Conservation (phyloP, 2,329 filamentous ascomycete genomes). For the Albifimbria verrucaria region DNA sequence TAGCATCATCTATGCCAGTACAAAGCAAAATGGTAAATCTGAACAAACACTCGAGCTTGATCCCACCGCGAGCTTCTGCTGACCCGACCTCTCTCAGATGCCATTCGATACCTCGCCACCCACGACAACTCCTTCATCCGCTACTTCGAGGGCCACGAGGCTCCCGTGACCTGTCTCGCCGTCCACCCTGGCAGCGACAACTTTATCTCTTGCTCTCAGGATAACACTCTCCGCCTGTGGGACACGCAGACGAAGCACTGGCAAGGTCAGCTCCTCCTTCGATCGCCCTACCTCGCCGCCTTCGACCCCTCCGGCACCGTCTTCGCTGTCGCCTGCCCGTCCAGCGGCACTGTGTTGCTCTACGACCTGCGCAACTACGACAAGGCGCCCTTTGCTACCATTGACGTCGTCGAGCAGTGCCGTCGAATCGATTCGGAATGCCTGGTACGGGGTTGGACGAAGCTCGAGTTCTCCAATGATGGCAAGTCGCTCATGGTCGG, state of each 20-base stretch:
- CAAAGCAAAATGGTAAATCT: slow-evolving; percentile 81
- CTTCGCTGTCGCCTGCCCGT: slow-evolving; percentile 83
- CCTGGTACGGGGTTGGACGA: slow-evolving; percentile 73
- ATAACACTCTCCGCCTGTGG: slow-evolving; percentile 92
- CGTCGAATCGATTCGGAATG: slow-evolving; percentile 52
- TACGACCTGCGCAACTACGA: slow-evolving; percentile 95
- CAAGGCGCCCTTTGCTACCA: slow-evolving; percentile 81
- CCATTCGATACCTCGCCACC: slow-evolving; percentile 79
- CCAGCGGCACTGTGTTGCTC: slow-evolving; percentile 74
- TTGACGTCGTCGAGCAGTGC: slow-evolving; percentile 68
- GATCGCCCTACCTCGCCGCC: slow-evolving; percentile 76
- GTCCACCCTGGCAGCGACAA: slow-evolving; percentile 85
- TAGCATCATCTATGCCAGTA: slow-evolving; percentile 92
- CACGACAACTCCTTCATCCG: slow-evolving; percentile 96
- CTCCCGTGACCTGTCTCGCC: slow-evolving; percentile 75
- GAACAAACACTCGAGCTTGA: too few relatives aligned
- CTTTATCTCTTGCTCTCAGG: slow-evolving; percentile 87
- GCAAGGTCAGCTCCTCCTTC: slow-evolving; percentile 76
- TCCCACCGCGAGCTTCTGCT: too few relatives aligned
- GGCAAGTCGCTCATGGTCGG: slow-evolving; percentile 82
- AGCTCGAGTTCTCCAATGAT: slow-evolving; percentile 93
- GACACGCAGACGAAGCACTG: slow-evolving; percentile 77
- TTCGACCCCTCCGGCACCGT: slow-evolving; percentile 92
- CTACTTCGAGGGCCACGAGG: slow-evolving; percentile 91
- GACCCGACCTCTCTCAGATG: slow-evolving; percentile 50